Evolutionary conservation across 177 flowering plant species (phyloP), one percentile per base, ranked within the genome.

Genomic region (Vitis hybrid): DNA sequence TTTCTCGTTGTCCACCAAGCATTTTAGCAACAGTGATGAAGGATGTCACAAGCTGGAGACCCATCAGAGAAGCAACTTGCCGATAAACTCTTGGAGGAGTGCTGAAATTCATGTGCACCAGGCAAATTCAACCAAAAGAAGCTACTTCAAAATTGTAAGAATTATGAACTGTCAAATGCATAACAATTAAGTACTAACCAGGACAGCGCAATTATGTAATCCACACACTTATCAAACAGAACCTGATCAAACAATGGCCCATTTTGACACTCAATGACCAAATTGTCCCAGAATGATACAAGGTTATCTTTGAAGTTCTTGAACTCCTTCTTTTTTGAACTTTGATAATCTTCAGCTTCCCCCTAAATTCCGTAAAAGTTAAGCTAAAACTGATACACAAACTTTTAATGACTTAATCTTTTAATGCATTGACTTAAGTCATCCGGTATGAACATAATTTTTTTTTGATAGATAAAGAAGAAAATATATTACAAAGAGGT

Each of bases 81-180:
- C 99, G 97, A 78, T 85, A 95, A 68, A 87, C 85, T 84, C 99
- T 88, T 67, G 99, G 99, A 69, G 99, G 99, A 72, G 99, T 93
- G 84, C 98, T 95, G 84, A 55, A 67, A 64, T n/a, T 56, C 63
- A 69, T 66, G 50, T 30, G 73, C 1, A 74, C 65, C 23, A 70
- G 32, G 51, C 60, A 62, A 74, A 50, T 62, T 68, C 45, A 74
- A 70, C 56, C 15, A 60, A 65, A 67, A 26, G 4, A 13, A 73
- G 45, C 49, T 66, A 69, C 56, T 15, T 74, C 61, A 64, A 11
- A 17, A 67, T 19, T 63, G 56, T 51, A 51, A 39, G 45, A 39
- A 48, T 39, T 21, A 7, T 51, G 74, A 57, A 34, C 9, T 54
- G 2, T 62, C 18, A 51, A 55, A 11, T 63, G 50, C 2, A 69